Conservation (phyloP, 768 basidiomycete genomes). For the Pulveroboletus ravenelii region DNA sequence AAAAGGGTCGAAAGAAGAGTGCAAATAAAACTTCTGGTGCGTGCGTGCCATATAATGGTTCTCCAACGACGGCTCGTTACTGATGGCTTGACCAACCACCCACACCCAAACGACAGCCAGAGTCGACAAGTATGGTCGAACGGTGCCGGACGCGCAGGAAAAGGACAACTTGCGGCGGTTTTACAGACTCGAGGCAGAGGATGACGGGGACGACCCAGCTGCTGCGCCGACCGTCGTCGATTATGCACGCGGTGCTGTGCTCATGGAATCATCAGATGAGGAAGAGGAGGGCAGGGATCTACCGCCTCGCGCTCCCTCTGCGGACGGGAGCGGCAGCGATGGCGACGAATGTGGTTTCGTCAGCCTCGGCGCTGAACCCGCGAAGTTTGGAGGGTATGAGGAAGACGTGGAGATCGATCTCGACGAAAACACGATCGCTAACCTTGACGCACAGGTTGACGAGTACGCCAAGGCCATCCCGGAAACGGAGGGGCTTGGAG, state of each 20-base stretch:
- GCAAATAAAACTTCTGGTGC: slow-evolving; percentile 23
- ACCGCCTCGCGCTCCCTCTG: slow-evolving; percentile 5
- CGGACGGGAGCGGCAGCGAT: slow-evolving; percentile 43
- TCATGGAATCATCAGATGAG: slow-evolving; percentile 86
- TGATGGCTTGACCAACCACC: neutral
- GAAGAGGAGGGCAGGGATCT: slow-evolving; percentile 39
- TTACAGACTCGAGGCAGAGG: slow-evolving; percentile 60
- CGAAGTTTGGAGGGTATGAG: slow-evolving; percentile 27
- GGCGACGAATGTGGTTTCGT: slow-evolving; percentile 47
- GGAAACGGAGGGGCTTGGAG: slow-evolving; percentile 40
- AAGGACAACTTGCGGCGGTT: slow-evolving; percentile 73
- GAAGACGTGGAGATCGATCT: slow-evolving; percentile 64
- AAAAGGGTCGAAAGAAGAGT: slow-evolving; percentile 36
- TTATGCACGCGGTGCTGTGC: slow-evolving; percentile 84
- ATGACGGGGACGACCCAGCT: slow-evolving; percentile 22
- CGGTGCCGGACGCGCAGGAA: slow-evolving; percentile 61
- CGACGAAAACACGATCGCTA: slow-evolving; percentile 69
- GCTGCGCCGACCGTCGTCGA: slow-evolving; percentile 45
- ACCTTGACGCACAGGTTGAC: slow-evolving; percentile 70
- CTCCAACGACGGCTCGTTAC: neutral
- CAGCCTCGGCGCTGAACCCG: slow-evolving; percentile 43
- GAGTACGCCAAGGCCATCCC: slow-evolving; percentile 48
- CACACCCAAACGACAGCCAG: slow-evolving; percentile 34
- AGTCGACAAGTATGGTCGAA: slow-evolving; percentile 90
- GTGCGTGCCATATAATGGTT: neutral